Percentiles rank a stretch among this genome's conserved stretches.
phyloP scores from a whole-genome alignment of 2,329 filamentous ascomycete genomes.

The Aspergillus sojae region DNA sequence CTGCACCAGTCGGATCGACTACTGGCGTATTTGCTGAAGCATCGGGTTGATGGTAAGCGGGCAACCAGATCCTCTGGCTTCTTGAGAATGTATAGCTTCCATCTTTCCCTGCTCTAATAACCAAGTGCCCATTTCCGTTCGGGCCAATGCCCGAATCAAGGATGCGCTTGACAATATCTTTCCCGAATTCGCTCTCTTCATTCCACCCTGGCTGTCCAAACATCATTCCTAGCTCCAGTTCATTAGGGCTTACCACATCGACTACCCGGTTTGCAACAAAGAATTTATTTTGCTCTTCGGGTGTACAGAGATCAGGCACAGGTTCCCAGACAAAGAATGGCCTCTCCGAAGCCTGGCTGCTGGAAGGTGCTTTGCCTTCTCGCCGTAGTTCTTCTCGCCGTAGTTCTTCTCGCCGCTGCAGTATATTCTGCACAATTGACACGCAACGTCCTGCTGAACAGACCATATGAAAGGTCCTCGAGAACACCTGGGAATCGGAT shows the following conservation, averaged over 20 bases:
- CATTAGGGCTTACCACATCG: constrained; percentile 75
- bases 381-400: constrained; percentile 45
- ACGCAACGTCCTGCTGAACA: constrained; percentile 79
- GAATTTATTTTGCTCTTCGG: constrained; percentile 61
- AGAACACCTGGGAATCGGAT: constrained; percentile 64
- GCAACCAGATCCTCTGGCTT: constrained; percentile 65
- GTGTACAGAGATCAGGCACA: constrained; percentile 82
- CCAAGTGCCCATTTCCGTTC: constrained; percentile 40
- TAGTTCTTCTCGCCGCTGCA: constrained; percentile 52
- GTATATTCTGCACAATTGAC: constrained; percentile 72
- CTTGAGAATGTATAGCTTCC: constrained; percentile 54
- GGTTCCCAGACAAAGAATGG: constrained; percentile 94
- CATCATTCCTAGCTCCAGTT: constrained; percentile 82
- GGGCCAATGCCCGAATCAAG: constrained; percentile 41
- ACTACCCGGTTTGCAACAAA: constrained; percentile 56
- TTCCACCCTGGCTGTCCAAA: constrained; percentile 62
- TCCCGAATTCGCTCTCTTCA: constrained; percentile 29
- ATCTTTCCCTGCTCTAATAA: constrained; percentile 65
- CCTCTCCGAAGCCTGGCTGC: constrained; percentile 46
- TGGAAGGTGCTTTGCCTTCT: constrained; percentile 30
- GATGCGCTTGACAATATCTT: constrained; percentile 38
- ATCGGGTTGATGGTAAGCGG: constrained; percentile 66
- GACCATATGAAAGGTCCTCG: constrained; percentile 83
- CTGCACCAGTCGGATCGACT: constrained; percentile 91
- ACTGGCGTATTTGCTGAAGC: constrained; percentile 52